A percentile compares a stretch with the other conserved stretches of the same genome.
These are phyloP conservation scores for Trichocladium antarcticum DNA, from an alignment of 495 filamentous ascomycete species.

Conservation along the genomic window DNA sequence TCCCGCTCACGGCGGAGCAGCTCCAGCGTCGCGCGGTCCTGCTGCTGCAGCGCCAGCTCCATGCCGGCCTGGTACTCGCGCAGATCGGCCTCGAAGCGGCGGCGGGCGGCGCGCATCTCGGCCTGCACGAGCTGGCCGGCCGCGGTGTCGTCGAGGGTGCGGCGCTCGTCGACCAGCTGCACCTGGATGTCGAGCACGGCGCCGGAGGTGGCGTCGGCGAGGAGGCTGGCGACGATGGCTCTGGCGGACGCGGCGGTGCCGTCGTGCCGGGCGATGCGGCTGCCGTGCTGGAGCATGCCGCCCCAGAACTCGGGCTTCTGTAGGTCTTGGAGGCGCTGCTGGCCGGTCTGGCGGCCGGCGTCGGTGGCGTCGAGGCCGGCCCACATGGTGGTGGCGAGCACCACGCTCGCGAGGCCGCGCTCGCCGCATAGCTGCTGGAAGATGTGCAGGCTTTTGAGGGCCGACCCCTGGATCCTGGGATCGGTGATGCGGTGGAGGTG, in stretches of 20 bases:
- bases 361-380: no score
- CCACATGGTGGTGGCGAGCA: background rate
- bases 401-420: background rate
- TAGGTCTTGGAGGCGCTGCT: no score
- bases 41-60: background rate
- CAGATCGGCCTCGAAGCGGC: background rate
- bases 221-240: no score
- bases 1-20: background rate
- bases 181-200: background rate
- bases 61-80: background rate
- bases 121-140: background rate
- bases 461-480: slow-evolving; percentile 22
- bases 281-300: no score
- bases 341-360: no score
- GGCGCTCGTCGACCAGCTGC: background rate
- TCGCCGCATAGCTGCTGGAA: slow-evolving; percentile 24
- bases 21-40: background rate
- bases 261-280: no score
- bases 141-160: background rate
- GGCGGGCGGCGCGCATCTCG: no score
- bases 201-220: no score
- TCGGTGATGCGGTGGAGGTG: slow-evolving; percentile 26
- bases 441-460: slow-evolving; percentile 20
- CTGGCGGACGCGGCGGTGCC: no score
- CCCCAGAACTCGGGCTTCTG: no score